Evolutionary conservation across 1,284 basidiomycete species (phyloP).

Genomic region (Coriolopsis trogii): DNA sequence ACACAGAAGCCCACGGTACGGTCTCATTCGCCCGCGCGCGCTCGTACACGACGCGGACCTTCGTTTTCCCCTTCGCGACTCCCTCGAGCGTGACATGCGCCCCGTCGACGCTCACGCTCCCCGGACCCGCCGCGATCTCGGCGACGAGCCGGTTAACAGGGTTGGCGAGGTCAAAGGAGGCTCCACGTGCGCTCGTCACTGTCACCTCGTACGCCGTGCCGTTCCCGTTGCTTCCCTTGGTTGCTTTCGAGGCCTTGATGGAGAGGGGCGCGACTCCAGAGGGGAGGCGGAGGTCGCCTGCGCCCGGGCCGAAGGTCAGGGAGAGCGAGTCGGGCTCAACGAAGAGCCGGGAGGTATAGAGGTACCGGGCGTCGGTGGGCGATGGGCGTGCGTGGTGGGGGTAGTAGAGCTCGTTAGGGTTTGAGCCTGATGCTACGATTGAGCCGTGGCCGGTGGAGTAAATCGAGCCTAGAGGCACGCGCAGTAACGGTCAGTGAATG

Average conservation of each 20-base stretch:
- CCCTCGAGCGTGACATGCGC: neutral
- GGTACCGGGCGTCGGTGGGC: neutral
- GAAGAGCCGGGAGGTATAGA: slow-evolving; percentile 10
- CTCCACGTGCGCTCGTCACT: slow-evolving; percentile 5
- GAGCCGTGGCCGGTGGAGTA: slow-evolving; percentile 13
- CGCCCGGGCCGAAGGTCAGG: slow-evolving; percentile 6
- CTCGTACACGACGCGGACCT: slow-evolving; percentile 10
- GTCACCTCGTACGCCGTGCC: slow-evolving; percentile 4
- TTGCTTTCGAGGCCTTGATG: too few species aligned
- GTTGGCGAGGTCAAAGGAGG: slow-evolving; percentile 8
- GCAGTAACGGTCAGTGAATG: neutral
- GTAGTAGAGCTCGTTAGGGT: slow-evolving; percentile 12
- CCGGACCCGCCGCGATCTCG: slow-evolving; percentile 1
- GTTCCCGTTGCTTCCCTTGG: neutral
- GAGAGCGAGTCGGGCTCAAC: slow-evolving; percentile 11
- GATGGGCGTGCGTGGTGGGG: slow-evolving; percentile 13
- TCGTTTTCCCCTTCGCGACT: neutral
- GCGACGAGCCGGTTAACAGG: slow-evolving; percentile 6
- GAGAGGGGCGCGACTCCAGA: slow-evolving; percentile 5
- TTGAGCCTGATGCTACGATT: slow-evolving; percentile 4
- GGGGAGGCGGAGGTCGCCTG: slow-evolving; percentile 12
- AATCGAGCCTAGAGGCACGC: neutral
- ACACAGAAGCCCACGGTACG: slow-evolving; percentile 1
- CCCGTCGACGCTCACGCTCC: slow-evolving; percentile 1
- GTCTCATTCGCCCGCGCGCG: slow-evolving; percentile 10